These are phyloP conservation scores for Cyclotella baltica DNA, from an alignment of 108 stramenopile genomes.

Conservation along the genomic window DNA sequence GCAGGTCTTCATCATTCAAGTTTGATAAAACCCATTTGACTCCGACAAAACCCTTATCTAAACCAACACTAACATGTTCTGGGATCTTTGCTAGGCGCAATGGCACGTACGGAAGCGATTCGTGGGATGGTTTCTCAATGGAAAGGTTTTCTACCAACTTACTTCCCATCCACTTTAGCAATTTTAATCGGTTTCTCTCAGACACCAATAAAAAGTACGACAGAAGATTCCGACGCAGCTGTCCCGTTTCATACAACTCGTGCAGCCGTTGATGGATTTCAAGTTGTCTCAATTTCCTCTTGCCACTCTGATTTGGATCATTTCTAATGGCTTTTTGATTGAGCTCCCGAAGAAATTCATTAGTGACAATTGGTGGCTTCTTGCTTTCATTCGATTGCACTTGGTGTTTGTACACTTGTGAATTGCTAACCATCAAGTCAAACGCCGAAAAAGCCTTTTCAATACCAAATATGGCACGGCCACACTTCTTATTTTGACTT, in stretches of 20 bases:
- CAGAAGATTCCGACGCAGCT: background rate
- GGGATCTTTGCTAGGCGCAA: constrained; percentile 22
- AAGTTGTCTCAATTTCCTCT: constrained; percentile 4
- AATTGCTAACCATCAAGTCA: too few relatives aligned
- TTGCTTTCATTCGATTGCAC: background rate
- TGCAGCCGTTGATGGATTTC: constrained; percentile 9
- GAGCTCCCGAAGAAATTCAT: background rate
- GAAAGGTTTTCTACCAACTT: background rate
- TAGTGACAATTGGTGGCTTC: background rate
- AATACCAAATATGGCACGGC: too few relatives aligned
- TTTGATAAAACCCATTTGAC: too few relatives aligned
- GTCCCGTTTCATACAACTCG: background rate
- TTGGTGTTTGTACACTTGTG: too few relatives aligned
- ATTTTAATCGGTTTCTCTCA: background rate
- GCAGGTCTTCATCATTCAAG: too few relatives aligned
- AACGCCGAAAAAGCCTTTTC: too few relatives aligned
- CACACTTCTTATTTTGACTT: too few relatives aligned
- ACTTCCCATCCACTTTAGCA: constrained; percentile 20
- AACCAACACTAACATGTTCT: background rate
- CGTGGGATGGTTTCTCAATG: constrained; percentile 4
- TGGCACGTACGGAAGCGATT: background rate
- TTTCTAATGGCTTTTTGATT: background rate
- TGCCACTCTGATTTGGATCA: constrained; percentile 11
- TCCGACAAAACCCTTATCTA: too few relatives aligned
- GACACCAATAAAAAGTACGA: constrained; percentile 11